Percentiles rank a stretch among this genome's conserved stretches.
Evolutionary conservation across 495 filamentous ascomycete genomes (phyloP).

Genomic region (Amphirosellinia nigrospora): DNA sequence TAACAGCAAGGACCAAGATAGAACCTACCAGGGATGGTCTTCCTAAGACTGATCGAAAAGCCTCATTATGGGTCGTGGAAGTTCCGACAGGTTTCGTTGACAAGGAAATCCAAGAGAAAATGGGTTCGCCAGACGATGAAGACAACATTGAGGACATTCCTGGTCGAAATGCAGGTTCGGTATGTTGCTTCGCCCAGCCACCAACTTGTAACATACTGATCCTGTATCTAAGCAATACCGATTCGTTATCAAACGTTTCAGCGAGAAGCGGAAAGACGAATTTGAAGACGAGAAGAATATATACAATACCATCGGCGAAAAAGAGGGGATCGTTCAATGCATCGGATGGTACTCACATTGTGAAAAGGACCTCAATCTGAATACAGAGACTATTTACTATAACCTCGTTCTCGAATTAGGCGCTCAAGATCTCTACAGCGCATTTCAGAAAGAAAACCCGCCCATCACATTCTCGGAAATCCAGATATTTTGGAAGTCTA

Average conservation of each 20-base stretch:
- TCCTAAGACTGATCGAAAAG: conserved; percentile 12
- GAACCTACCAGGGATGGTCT: conserved; percentile 7
- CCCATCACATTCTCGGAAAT: conserved; percentile 38
- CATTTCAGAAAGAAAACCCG: conserved; percentile 33
- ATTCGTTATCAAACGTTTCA: conserved; percentile 17
- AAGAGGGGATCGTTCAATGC: conserved; percentile 36
- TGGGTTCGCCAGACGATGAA: not conserved
- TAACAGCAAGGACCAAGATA: conserved; percentile 9
- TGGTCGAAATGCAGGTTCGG: not conserved
- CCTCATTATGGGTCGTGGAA: conserved; percentile 6
- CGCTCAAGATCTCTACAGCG: conserved; percentile 39
- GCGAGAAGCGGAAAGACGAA: conserved; percentile 30
- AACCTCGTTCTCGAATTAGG: conserved; percentile 47
- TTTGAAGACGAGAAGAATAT: conserved; percentile 37
- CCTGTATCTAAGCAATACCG: not conserved
- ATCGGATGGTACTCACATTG: conserved; percentile 32
- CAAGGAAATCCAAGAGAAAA: not conserved
- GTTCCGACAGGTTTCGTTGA: conserved; percentile 5
- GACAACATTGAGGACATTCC: not conserved
- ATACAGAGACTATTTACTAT: conserved; percentile 2
- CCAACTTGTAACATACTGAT: not conserved
- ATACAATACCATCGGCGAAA: conserved; percentile 32
- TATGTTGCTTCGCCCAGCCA: not conserved
- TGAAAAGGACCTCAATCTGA: conserved; percentile 10
- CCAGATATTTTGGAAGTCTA: conserved; percentile 38